These are phyloP conservation scores for Trichoderma parareesei DNA, from an alignment of 495 filamentous ascomycete genomes.

Conservation along the genomic window DNA sequence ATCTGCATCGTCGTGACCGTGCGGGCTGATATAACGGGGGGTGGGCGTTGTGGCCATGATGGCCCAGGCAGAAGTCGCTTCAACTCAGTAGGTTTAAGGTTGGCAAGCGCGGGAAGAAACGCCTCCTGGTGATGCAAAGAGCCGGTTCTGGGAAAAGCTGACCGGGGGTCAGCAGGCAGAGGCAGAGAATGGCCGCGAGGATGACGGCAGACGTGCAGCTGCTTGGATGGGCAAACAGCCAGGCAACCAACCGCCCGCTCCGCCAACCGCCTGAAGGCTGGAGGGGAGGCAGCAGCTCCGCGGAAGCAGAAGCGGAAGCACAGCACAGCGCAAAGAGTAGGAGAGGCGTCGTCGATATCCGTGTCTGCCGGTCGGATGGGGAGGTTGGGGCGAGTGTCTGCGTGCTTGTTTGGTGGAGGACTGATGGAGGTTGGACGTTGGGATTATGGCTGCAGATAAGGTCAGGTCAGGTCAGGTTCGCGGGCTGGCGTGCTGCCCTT, in stretches of 20 bases:
- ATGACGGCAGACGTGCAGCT: conserved; percentile 5
- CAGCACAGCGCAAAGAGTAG: not conserved
- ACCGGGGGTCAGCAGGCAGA: not conserved
- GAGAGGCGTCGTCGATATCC: not conserved
- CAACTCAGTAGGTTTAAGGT: not conserved
- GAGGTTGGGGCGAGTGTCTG: not conserved
- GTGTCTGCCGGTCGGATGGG: not conserved
- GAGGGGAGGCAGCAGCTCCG: not conserved
- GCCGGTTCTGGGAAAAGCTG: not conserved
- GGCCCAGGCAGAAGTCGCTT: conserved; percentile 7
- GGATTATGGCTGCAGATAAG: not conserved
- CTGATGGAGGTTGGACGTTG: not conserved
- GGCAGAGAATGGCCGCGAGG: not conserved
- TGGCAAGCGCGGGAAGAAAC: not conserved
- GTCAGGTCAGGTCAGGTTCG: not conserved
- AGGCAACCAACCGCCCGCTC: conserved; percentile 9
- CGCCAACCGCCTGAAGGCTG: not conserved
- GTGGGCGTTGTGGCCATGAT: conserved; percentile 19
- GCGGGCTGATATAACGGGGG: conserved; percentile 18
- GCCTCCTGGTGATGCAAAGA: not conserved
- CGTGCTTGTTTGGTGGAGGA: not conserved
- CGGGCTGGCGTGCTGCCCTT: not conserved
- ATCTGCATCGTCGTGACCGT: conserved; percentile 14
- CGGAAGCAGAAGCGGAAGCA: no score
- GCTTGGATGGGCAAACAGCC: not conserved